Conservation (phyloP, 495 filamentous ascomycete species). For the Aspergillus sclerotiicarbonarius region DNA sequence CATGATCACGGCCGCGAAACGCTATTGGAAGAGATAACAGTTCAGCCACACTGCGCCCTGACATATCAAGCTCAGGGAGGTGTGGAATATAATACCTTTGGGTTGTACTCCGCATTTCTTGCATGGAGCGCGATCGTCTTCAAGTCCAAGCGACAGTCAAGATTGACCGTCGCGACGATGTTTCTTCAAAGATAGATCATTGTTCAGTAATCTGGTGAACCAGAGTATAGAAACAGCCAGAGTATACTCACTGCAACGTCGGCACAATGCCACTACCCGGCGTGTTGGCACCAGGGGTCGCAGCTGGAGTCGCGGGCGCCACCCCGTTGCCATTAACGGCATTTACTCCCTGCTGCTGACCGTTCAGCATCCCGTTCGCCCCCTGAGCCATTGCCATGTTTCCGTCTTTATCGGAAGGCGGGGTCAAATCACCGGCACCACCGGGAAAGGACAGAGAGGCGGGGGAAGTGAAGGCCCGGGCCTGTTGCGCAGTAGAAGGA, state of each 20-base stretch:
- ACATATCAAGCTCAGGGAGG: slow-evolving; percentile 41
- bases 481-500: slow-evolving; percentile 82
- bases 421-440: slow-evolving; percentile 75
- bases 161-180: slow-evolving; percentile 99
- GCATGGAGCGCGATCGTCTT: slow-evolving; percentile 99
- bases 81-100: slow-evolving; percentile 68
- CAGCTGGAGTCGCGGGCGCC: slow-evolving; percentile 92
- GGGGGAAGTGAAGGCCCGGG: slow-evolving; percentile 85
- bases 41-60: slow-evolving; percentile 48
- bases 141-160: slow-evolving; percentile 95
- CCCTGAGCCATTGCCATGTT: slow-evolving; percentile 47
- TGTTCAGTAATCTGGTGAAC: slow-evolving; percentile 48
- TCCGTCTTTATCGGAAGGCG: slow-evolving; percentile 66
- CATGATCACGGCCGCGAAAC: slow-evolving; percentile 99
- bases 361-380: slow-evolving; percentile 48
- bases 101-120: slow-evolving; percentile 98
- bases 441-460: slow-evolving; percentile 88
- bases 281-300: slow-evolving; percentile 78
- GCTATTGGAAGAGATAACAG: slow-evolving; percentile 60
- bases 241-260: slow-evolving; percentile 93
- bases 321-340: slow-evolving; percentile 74
- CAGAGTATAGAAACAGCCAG: slow-evolving; percentile 46
- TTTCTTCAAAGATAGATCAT: slow-evolving; percentile 76
- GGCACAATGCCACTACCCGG: slow-evolving; percentile 91
- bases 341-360: slow-evolving; percentile 61